Evolutionary conservation across 139 green algal species (phyloP).

Genomic region (Edaphochlamys debaryana): DNA sequence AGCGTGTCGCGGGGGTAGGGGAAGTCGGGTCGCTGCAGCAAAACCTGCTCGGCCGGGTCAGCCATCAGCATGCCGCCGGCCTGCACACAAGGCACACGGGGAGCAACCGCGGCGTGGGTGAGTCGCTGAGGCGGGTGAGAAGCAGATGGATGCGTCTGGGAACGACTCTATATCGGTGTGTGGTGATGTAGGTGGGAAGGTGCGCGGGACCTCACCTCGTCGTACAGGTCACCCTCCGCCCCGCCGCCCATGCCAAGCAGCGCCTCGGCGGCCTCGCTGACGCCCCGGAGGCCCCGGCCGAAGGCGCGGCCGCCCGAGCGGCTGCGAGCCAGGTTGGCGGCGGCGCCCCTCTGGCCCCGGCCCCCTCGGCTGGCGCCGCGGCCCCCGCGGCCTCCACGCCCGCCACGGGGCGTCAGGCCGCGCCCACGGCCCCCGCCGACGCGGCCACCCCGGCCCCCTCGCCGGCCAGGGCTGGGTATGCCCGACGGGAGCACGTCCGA

Average conservation of each 20-base stretch:
- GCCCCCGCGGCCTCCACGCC: background rate
- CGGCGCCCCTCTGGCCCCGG: background rate
- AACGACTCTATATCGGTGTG: too few species aligned
- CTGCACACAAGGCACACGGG: too few species aligned
- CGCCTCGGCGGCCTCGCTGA: slow-evolving; percentile 82
- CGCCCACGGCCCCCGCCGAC: slow-evolving; percentile 21
- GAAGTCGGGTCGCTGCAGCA: slow-evolving; percentile 44
- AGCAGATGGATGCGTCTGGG: too few species aligned
- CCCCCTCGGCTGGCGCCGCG: background rate
- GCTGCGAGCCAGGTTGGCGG: background rate
- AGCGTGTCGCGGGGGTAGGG: slow-evolving; percentile 57
- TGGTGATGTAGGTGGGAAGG: too few species aligned
- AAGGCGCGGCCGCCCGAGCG: slow-evolving; percentile 28
- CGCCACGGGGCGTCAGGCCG: slow-evolving; percentile 16
- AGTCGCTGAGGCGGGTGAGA: too few species aligned
- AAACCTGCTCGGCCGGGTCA: slow-evolving; percentile 15
- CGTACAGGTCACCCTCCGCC: slow-evolving; percentile 21
- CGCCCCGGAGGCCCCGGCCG: slow-evolving; percentile 22
- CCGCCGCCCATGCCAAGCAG: slow-evolving; percentile 75
- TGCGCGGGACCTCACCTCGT: background rate
- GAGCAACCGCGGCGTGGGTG: too few species aligned
- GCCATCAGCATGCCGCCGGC: background rate
- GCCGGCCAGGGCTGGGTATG: slow-evolving; percentile 12
- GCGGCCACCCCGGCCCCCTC: slow-evolving; percentile 11
- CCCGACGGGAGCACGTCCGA: slow-evolving; percentile 19